These are phyloP conservation scores for Flueggea neowawraea DNA, from an alignment of 441 rosid genomes.

Conservation along the genomic window DNA sequence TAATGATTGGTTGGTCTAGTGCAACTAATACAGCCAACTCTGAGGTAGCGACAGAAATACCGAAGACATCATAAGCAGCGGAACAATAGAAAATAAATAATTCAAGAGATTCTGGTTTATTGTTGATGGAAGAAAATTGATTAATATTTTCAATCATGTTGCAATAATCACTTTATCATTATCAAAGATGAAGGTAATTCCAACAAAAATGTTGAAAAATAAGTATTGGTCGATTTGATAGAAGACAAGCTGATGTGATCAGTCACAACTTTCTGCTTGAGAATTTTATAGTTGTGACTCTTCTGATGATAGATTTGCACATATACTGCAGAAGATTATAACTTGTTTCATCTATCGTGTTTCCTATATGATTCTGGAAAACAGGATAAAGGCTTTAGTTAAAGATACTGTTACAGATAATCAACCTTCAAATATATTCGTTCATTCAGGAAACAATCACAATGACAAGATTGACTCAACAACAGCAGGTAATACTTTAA, in stretches of 20 bases:
- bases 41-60: slow-evolving; percentile 18
- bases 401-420: too few species aligned
- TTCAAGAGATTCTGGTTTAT: slow-evolving; percentile 12
- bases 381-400: too few species aligned
- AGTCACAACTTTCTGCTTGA: too few species aligned
- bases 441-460: too few species aligned
- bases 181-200: slow-evolving; percentile 1
- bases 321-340: too few species aligned
- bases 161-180: slow-evolving; percentile 1
- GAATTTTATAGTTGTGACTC: too few species aligned
- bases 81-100: slow-evolving; percentile 18
- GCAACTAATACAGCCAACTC: slow-evolving; percentile 26
- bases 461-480: too few species aligned
- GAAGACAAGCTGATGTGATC: too few species aligned
- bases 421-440: too few species aligned
- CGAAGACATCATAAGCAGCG: slow-evolving; percentile 15
- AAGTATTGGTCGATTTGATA: background rate
- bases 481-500: background rate
- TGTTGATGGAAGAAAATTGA: slow-evolving; percentile 7
- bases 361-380: too few species aligned
- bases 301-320: too few species aligned
- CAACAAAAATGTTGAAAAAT: background rate
- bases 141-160: slow-evolving; percentile 2
- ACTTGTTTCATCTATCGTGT: too few species aligned
- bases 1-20: slow-evolving; percentile 10